Evolutionary conservation across 1,139 yeast species (phyloP).

Genomic region (Pichia sp.): DNA sequence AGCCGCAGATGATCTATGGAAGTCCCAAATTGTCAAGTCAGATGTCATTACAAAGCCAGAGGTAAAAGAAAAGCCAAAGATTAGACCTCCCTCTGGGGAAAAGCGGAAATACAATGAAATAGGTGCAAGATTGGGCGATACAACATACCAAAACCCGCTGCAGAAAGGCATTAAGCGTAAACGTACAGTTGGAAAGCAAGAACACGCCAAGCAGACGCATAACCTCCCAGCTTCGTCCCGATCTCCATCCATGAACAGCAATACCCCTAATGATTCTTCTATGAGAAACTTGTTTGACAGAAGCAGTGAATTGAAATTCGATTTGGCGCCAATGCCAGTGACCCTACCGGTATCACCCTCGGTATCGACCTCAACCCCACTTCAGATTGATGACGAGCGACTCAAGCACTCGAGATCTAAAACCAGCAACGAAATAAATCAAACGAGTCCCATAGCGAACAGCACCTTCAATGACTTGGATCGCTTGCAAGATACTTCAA

Average conservation of each 20-base stretch:
- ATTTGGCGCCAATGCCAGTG: not conserved
- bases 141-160: constrained; percentile 12
- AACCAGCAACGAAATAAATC: not conserved
- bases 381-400: no score
- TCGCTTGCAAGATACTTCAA: not conserved
- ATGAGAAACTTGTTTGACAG: constrained; percentile 5
- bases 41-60: not conserved
- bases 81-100: no score
- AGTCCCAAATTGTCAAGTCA: not conserved
- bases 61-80: not conserved
- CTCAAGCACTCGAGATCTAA: no score
- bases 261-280: not conserved
- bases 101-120: constrained; percentile 14
- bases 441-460: constrained; percentile 2
- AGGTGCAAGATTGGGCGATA: constrained; percentile 2
- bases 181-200: constrained; percentile 17
- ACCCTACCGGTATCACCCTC: not conserved
- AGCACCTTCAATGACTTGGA: constrained; percentile 6
- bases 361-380: no score
- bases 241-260: not conserved
- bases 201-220: constrained; percentile 1
- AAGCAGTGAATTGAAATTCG: constrained; percentile 5
- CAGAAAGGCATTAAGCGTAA: constrained; percentile 19
- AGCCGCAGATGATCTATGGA: no score
- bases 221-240: constrained; percentile 1